Percentiles rank a stretch among this genome's conserved stretches.
phyloP scores from a whole-genome alignment of 345 rosid genomes.

The Eucalyptus regnans region DNA sequence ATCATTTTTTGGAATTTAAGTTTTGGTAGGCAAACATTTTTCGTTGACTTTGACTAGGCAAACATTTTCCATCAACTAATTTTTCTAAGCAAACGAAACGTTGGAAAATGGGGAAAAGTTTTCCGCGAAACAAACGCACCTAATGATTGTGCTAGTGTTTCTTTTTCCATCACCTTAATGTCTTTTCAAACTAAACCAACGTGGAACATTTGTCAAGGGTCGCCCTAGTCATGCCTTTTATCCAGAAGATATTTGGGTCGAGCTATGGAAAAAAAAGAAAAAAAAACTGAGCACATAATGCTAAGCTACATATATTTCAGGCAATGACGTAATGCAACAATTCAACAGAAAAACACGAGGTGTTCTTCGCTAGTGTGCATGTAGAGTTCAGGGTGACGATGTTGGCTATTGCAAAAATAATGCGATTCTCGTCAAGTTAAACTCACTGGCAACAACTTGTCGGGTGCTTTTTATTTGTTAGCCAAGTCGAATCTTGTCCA shows the following conservation, averaged over 20 bases:
- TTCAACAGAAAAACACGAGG: not conserved
- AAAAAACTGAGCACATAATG: no score
- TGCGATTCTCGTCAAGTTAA: no score
- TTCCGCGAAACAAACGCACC: fast-evolving
- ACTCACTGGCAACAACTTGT: not conserved
- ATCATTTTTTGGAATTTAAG: no score
- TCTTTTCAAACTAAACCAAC: not conserved
- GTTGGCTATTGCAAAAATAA: no score
- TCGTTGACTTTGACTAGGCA: no score
- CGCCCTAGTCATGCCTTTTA: not conserved
- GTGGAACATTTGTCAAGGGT: not conserved
- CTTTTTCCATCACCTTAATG: not conserved
- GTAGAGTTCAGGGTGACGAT: no score
- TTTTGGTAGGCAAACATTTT: no score
- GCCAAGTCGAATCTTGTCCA: not conserved
- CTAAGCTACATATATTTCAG: not conserved
- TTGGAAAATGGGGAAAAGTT: fast-evolving
- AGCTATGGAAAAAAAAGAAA: no score
- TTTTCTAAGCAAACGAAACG: no score
- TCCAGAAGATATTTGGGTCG: not conserved
- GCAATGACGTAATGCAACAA: not conserved
- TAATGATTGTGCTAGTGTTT: not conserved
- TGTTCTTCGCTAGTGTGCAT: no score
- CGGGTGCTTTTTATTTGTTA: not conserved
- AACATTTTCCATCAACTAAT: no score